Conservation (phyloP, 768 basidiomycete genomes). For the Tricholomella constricta region DNA sequence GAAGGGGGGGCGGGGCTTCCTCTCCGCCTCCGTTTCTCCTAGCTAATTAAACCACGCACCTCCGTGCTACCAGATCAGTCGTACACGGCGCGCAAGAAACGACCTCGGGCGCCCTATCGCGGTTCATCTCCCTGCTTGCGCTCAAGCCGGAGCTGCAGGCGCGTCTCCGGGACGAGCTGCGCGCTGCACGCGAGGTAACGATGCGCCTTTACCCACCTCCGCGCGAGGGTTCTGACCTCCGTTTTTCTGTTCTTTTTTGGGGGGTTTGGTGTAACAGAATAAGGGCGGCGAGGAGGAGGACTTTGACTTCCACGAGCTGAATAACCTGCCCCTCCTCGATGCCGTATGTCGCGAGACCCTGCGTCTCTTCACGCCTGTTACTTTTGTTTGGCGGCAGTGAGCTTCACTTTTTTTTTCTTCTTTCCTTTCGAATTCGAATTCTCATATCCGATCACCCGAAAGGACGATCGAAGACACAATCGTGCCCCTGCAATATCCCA, state of each 20-base stretch:
- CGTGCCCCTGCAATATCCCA: conserved; percentile 34
- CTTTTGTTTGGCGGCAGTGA: conserved; percentile 33
- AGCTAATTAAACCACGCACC: too few relatives aligned
- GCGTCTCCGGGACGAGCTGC: conserved; percentile 26
- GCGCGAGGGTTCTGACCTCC: too few relatives aligned
- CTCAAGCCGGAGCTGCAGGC: conserved; percentile 29
- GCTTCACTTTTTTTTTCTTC: conserved; percentile 10
- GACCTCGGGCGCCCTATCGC: conserved; percentile 30
- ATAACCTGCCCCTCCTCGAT: conserved; percentile 37
- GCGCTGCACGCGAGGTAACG: conserved; percentile 13
- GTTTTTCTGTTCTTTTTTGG: background rate
- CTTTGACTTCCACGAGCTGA: conserved; percentile 39
- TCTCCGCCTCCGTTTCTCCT: too few relatives aligned
- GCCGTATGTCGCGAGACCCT: conserved; percentile 40
- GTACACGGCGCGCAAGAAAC: conserved; percentile 39
- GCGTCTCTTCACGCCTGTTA: conserved; percentile 28
- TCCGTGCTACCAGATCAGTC: conserved; percentile 31
- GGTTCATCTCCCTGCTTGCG: conserved; percentile 28
- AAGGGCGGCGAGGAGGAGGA: conserved; percentile 26
- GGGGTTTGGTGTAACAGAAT: too few relatives aligned
- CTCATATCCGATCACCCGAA: background rate
- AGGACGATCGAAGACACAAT: conserved; percentile 34
- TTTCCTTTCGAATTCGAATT: background rate
- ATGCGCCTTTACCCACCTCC: background rate
- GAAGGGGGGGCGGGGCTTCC: too few relatives aligned